Evolutionary conservation across 202 grass and related monocot species (phyloP), one percentile per base, ranked within the genome.

Genomic region (Setaria italica): DNA sequence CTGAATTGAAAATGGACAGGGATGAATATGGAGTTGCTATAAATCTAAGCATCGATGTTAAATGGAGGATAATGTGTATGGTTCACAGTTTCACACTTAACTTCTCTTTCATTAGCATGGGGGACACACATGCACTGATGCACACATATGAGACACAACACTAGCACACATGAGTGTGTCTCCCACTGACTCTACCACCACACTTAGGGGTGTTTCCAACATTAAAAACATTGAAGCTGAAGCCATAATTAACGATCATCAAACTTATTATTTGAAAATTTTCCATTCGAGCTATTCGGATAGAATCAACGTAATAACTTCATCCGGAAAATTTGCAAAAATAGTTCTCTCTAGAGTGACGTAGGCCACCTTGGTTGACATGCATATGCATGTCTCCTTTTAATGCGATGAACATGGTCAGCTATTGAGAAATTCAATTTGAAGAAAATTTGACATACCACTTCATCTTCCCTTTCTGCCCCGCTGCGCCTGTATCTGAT

Each of bases 1-100:
- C 88, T 89, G 68, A 67, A 73, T 80, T 74, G 53, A 85, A 49
- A 90, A 54, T 63, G 65, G 47, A 73, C 20, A 57, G 14, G 15
- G 16, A 43, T 14, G 25, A 86, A 65, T 20, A 21, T n/a, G 30
- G 62, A 45, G 11, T 37, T 75, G 15, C 49, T 55, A 79, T 13
- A 67, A 35, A 80, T 53, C 25, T 37, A 37, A 80, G 14, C n/a
- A 64, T 43, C 2, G 0, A 64, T 79, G 9, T 15, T 63, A 45
- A 79, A 78, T 32, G 21, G 32, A 76, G 17, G 14, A 45, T 48
- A n/a, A 9, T 77, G 19, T 15, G 21, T 49, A 46, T 30, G 59
- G 10, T 45, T 14, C 65, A 68, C 15, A 37, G 59, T 10, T 21
- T 14, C 65, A 68, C 15, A 37, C 32, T 51, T 9, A 73, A 17